A percentile compares a stretch with the other conserved stretches of the same genome.
Conservation (phyloP, 192 early-diverging fungal species). For the Entomortierella lignicola region DNA sequence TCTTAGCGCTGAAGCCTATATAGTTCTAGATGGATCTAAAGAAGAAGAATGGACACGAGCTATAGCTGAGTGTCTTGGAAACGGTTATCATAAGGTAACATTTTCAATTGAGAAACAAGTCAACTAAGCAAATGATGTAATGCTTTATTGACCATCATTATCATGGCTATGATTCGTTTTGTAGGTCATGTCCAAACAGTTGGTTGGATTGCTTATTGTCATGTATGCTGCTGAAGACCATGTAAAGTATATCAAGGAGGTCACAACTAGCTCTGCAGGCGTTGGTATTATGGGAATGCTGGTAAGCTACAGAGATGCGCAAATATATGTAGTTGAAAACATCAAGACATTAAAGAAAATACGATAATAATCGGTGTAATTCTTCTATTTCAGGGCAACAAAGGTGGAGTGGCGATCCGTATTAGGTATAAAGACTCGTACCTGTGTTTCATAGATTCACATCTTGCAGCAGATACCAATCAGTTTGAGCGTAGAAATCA, state of each 20-base stretch:
- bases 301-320: slow-evolving; percentile 54
- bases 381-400: slow-evolving; percentile 82
- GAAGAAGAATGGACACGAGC: slow-evolving; percentile 85
- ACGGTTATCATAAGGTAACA: slow-evolving; percentile 40
- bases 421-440: slow-evolving; percentile 83
- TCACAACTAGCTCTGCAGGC: slow-evolving; percentile 76
- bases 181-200: slow-evolving; percentile 78
- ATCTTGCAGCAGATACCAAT: slow-evolving; percentile 87
- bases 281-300: slow-evolving; percentile 88
- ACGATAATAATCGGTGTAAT: neutral
- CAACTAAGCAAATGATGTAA: no score
- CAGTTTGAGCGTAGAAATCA: slow-evolving; percentile 87
- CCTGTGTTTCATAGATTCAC: slow-evolving; percentile 88
- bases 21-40: slow-evolving; percentile 82
- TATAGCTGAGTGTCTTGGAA: slow-evolving; percentile 74
- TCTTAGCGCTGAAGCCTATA: slow-evolving; percentile 84
- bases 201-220: slow-evolving; percentile 90
- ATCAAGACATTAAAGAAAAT: neutral
- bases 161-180: neutral
- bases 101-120: no score
- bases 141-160: no score
- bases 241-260: slow-evolving; percentile 64
- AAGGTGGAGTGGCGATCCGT: slow-evolving; percentile 90
- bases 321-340: no score
- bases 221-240: slow-evolving; percentile 76